Evolutionary conservation across 1,284 basidiomycete genomes (phyloP), one percentile per base, ranked within the genome.

Genomic region (Microbotryum intermedium): DNA sequence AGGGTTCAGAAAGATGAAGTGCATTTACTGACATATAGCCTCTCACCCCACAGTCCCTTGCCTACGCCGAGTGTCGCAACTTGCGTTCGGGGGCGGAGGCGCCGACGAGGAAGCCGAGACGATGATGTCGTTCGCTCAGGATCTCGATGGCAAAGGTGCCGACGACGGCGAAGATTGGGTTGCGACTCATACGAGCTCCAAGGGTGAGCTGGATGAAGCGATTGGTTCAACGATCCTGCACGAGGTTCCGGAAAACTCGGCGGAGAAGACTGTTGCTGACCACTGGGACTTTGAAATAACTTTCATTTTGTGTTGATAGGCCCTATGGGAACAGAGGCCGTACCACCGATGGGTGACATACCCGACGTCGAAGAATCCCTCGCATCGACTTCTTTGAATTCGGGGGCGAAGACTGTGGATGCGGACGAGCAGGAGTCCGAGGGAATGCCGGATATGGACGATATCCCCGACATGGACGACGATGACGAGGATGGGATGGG

Each of bases 71-170:
- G 92, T 92, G 6, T 89, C 86, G 2, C 87, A 91, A 18, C 82
- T 97, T 50, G 89, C 88, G 45, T 95, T 95, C 76, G 92, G 90
- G 1, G 91, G 94, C 71, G 88, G 86, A 18, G 91, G 93, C 72
- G 89, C 90, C 74, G 91, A 95, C 73, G 91, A 93, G 75, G 92
- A 95, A 71, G 88, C 87, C 0, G 91, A 97, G 75, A 87, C 90
- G 57, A 79, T 95, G 21, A 80, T 97, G 54, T 74, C 69, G 55
- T 78, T 79, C 62, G 65, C 76, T 28, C 75, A 76, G 51, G 68
- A 69, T n/a, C 79, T 78, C 8, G 76, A 78, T 11, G 74, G 78
- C 1, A 56, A 30, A 9, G 54, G 54, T 30, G 68, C 62, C 7
- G 73, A 65, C 9, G 76, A 75, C 23, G 76, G 58, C 16, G 70